phyloP scores from a whole-genome alignment of 2,329 filamentous ascomycete genomes.

The Neocatenulostroma microsporum region DNA sequence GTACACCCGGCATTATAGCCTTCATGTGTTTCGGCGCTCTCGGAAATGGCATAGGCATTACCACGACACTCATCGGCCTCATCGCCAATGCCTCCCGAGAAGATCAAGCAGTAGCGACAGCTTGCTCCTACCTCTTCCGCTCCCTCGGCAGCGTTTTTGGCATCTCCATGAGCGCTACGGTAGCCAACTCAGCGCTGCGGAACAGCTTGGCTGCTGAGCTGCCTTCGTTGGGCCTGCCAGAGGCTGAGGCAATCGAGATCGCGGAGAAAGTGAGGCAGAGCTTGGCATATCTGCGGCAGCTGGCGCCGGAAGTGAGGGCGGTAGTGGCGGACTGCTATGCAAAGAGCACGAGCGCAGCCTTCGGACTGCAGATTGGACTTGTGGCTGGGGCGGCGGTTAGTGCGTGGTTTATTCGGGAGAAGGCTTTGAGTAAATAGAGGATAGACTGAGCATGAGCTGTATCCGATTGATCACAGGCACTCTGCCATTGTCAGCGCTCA shows the following conservation, averaged over 20 bases:
- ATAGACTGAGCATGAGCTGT: too few relatives aligned
- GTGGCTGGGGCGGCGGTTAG: constrained; percentile 42
- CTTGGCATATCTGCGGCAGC: constrained; percentile 57
- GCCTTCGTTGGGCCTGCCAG: constrained; percentile 34
- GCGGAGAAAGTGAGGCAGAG: constrained; percentile 62
- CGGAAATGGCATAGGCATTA: constrained; percentile 45
- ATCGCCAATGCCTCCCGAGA: constrained; percentile 56
- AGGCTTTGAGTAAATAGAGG: constrained; percentile 23
- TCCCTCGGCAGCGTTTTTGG: constrained; percentile 56
- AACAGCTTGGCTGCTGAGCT: constrained; percentile 48
- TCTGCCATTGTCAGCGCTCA: too few relatives aligned
- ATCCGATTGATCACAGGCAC: too few relatives aligned
- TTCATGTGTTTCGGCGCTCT: constrained; percentile 42
- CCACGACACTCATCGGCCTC: constrained; percentile 47
- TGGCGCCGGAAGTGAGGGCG: constrained; percentile 52
- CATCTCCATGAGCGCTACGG: constrained; percentile 61
- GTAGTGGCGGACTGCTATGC: constrained; percentile 63
- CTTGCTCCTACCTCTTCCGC: constrained; percentile 74
- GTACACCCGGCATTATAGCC: constrained; percentile 46
- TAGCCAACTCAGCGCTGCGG: constrained; percentile 62
- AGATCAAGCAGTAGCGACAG: constrained; percentile 68
- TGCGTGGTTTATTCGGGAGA: constrained; percentile 41
- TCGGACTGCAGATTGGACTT: constrained; percentile 44
- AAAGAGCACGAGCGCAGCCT: constrained; percentile 45
- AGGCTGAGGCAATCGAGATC: constrained; percentile 55